These are phyloP conservation scores for Ophiocordyceps robertsii DNA, from an alignment of 2,329 filamentous ascomycete genomes.

Conservation along the genomic window DNA sequence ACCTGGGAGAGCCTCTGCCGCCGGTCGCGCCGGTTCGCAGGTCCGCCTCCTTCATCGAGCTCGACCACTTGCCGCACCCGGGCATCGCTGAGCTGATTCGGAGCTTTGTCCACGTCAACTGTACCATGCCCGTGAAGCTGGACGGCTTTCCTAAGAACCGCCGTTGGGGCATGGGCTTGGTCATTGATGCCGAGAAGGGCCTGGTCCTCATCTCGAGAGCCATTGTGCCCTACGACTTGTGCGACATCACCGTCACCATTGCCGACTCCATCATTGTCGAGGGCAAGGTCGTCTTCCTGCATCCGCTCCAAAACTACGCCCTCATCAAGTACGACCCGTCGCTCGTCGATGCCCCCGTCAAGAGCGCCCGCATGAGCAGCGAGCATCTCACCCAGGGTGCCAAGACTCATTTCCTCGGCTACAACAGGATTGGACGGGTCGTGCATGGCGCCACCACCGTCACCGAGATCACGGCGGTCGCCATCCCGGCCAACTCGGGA, in stretches of 20 bases:
- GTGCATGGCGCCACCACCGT: slow-evolving; percentile 90
- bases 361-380: slow-evolving; percentile 71
- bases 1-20: slow-evolving; percentile 70
- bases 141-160: slow-evolving; percentile 95
- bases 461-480: slow-evolving; percentile 93
- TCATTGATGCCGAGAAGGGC: slow-evolving; percentile 95
- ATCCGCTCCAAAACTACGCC: slow-evolving; percentile 92
- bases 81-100: slow-evolving; percentile 87
- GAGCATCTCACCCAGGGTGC: slow-evolving; percentile 83
- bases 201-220: slow-evolving; percentile 88
- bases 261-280: slow-evolving; percentile 92
- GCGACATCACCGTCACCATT: slow-evolving; percentile 91
- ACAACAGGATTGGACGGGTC: slow-evolving; percentile 88
- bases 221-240: slow-evolving; percentile 90
- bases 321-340: slow-evolving; percentile 89
- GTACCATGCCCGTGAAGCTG: slow-evolving; percentile 87
- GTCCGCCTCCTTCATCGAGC: slow-evolving; percentile 81
- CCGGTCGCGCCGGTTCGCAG: slow-evolving; percentile 57
- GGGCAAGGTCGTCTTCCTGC: slow-evolving; percentile 88
- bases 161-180: slow-evolving; percentile 88
- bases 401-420: slow-evolving; percentile 93
- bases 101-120: slow-evolving; percentile 88
- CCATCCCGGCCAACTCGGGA: slow-evolving; percentile 84
- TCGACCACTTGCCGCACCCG: slow-evolving; percentile 77
- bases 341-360: slow-evolving; percentile 85